Evolutionary conservation across 106 monocot species (phyloP), one percentile per base, ranked within the genome.

Genomic region (Acorus calamus): DNA sequence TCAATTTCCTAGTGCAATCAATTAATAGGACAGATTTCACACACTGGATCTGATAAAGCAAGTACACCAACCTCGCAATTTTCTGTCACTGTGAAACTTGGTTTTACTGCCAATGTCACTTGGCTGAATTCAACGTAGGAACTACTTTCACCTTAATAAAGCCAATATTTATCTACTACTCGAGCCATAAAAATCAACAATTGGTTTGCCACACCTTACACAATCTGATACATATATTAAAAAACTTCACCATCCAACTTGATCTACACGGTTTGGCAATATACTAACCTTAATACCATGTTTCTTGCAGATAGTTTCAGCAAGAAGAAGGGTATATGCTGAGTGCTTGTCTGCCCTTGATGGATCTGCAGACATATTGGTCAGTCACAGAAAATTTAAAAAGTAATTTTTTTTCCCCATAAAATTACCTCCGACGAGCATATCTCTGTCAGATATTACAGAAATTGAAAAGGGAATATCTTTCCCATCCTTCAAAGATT

Each of bases 291-390:
- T 92, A 60, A 98, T 69, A 28, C 58, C 69, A 77, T 85, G 74
- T 57, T 83, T 87, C 46, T 69, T 77, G 76, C 96, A 98, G 60
- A 98, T 91, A 69, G 54, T 88, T 77, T 91, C 96, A 56, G 91
- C 91, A 83, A 98, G 96, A 63, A 98, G 83, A 55, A 98, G 81
- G 8, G 84, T 79, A 79, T 98, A 98, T 49, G 96, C 91, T 66
- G 88, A 76, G 66, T 88, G 87, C 74, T 98, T 91, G 71, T 98
- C 96, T 55, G 85, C 91, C 59, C 72, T 83, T n/a, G 85, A 76
- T 52, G 85, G 69, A 74, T 98, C 96, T 98, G 87, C 50, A 61
- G 58, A 65, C 59, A 66, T 4, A 78, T 2, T 70, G 9, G 59
- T 74, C 11, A 74, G 47, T 68, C 56, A 12, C 28, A 60, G 8